These are phyloP conservation scores for Mariannaea sp. DNA, from an alignment of 2,329 filamentous ascomycete genomes.

Conservation along the genomic window DNA sequence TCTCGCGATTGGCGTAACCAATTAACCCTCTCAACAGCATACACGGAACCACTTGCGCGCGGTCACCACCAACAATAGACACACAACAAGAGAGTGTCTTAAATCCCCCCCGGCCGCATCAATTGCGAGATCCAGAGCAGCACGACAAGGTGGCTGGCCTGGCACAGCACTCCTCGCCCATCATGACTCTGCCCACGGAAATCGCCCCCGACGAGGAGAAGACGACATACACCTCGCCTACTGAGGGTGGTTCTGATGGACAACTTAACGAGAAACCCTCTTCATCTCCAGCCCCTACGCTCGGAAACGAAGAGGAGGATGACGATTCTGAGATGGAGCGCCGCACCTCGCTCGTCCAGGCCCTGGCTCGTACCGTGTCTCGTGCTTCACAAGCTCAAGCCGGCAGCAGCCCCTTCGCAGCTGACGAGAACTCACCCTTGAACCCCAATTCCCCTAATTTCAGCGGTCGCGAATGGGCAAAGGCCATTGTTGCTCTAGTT, in stretches of 20 bases:
- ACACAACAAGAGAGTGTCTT: not conserved
- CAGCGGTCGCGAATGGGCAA: constrained; percentile 62
- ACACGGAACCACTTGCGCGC: constrained; percentile 4
- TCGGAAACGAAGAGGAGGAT: constrained; percentile 40
- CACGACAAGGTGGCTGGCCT: constrained; percentile 14
- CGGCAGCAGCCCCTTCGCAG: constrained; percentile 56
- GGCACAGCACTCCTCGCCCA: constrained; percentile 18
- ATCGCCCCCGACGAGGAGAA: constrained; percentile 32
- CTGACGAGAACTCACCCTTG: constrained; percentile 54
- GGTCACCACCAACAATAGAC: not conserved
- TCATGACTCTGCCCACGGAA: constrained; percentile 32
- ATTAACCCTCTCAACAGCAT: not conserved
- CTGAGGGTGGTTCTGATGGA: constrained; percentile 41
- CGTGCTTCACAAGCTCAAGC: constrained; percentile 47
- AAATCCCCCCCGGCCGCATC: constrained; percentile 4
- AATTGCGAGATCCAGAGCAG: constrained; percentile 25
- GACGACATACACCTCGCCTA: constrained; percentile 45
- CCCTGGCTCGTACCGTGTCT: constrained; percentile 61
- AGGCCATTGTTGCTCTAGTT: constrained; percentile 59
- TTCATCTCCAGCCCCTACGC: constrained; percentile 36
- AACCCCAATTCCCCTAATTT: constrained; percentile 61
- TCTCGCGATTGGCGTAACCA: not conserved
- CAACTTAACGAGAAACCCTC: constrained; percentile 34
- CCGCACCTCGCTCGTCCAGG: constrained; percentile 58
- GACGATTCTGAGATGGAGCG: constrained; percentile 52